Base-by-base conservation (phyloP, 2,329 filamentous ascomycete genomes). In the Xylaria multiplex region DNA sequence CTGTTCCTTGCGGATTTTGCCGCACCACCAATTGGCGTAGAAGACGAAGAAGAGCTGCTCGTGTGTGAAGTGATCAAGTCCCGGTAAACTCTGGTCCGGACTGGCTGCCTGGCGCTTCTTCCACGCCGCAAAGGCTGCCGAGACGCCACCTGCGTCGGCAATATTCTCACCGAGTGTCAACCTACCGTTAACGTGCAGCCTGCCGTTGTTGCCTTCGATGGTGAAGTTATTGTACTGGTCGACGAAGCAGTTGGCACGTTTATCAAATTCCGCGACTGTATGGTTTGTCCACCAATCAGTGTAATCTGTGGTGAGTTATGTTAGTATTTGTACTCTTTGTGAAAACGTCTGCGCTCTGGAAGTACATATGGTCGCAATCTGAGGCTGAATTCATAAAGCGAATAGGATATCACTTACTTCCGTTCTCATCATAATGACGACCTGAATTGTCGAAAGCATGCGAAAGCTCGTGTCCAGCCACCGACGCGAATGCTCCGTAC, bases 381-480 rank as follows among this genome's bases (percentile, higher is more conserved):
- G 14, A 6, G 4, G 11, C 32, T 19, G 14, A 14, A 5, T 14
- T 16, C 19, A n/a, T 11, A 2, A 42, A 9, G 24, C 1, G 4
- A 13, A 42, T 22, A 14, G 14, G 2, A 35, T 22, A 6, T 24
- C 4, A 66, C 68, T 66, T 61, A 70, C 68, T 88, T 27, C 88
- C 88, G 54, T 83, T 85, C 70, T 88, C 81, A 65, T 90, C 87
- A 66, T 88, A 90, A 72, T 89, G 85, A 45, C 87, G 82, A 55
- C 88, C 88, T 0, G 84, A 87, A 37, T 84, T 88, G 73, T 90
- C 88, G 72, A 90, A 90, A n/a, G 86, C 88, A 66, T 90, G 88
- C 1, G 86, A 88, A 11, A 90, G 80, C 71, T 90, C 88, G 72
- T 90, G 88, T 2, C 88, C 88, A 48, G 85, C 86, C 9, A 90